phyloP scores from a whole-genome alignment of 495 filamentous ascomycete genomes.

The Aspergillus egyptiacus region DNA sequence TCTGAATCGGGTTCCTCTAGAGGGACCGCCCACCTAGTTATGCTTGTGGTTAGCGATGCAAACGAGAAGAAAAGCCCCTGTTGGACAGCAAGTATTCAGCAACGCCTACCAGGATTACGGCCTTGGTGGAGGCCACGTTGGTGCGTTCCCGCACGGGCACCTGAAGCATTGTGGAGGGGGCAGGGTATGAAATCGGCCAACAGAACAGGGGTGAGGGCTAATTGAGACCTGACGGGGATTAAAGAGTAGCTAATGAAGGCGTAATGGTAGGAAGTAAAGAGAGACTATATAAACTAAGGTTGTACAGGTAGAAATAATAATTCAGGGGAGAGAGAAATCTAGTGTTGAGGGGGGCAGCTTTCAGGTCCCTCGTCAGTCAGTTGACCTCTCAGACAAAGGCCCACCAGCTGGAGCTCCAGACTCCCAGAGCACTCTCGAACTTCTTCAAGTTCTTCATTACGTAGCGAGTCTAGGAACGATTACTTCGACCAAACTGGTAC shows the following conservation, averaged over 20 bases:
- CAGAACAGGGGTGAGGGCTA: neutral
- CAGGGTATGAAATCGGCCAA: constrained; percentile 2
- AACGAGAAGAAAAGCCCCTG: neutral
- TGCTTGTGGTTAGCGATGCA: constrained; percentile 7
- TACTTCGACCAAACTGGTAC: too few relatives aligned
- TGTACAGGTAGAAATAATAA: neutral
- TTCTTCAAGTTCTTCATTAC: neutral
- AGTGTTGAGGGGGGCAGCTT: neutral
- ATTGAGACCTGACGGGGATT: neutral
- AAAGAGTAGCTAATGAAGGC: neutral
- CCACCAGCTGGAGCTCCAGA: constrained; percentile 7
- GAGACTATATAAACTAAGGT: neutral
- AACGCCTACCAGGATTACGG: constrained; percentile 58
- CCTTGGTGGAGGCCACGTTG: constrained; percentile 57
- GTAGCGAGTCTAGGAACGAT: neutral
- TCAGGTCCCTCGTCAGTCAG: constrained; percentile 4
- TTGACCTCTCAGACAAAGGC: constrained; percentile 6
- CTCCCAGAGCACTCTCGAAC: constrained; percentile 6
- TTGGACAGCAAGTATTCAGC: neutral
- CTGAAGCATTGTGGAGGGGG: constrained; percentile 37
- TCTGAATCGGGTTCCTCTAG: constrained; percentile 91
- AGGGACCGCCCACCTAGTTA: constrained; percentile 81
- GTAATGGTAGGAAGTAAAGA: neutral
- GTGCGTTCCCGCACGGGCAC: constrained; percentile 42
- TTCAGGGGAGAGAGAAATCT: neutral